Evolutionary conservation across 768 basidiomycete species (phyloP).

Genomic region (Pleurotus citrinopileatus): DNA sequence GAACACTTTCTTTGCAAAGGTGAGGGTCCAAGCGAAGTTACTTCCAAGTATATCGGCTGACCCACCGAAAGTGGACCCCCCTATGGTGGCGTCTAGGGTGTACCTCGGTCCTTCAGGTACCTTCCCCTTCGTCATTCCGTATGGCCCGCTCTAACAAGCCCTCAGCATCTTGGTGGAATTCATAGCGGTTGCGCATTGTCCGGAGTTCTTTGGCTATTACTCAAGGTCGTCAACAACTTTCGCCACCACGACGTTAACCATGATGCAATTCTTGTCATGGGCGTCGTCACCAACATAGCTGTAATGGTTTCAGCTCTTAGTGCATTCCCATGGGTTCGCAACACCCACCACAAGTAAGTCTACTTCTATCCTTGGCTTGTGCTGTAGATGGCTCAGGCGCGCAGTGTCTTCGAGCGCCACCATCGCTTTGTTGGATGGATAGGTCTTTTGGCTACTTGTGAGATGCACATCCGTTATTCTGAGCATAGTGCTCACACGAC

Average conservation of each 20-base stretch:
- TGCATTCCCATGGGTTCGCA: conserved; percentile 78
- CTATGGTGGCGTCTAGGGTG: conserved; percentile 62
- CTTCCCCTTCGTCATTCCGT: neutral
- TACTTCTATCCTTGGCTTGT: neutral
- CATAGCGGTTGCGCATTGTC: conserved; percentile 75
- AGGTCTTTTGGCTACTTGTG: conserved; percentile 49
- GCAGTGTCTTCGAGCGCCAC: conserved; percentile 76
- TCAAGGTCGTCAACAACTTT: conserved; percentile 59
- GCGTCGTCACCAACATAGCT: conserved; percentile 54
- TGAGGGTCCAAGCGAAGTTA: conserved; percentile 19
- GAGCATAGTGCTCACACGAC: conserved; percentile 12
- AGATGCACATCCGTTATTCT: conserved; percentile 11
- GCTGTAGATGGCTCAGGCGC: conserved; percentile 5
- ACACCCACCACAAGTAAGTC: conserved; percentile 75
- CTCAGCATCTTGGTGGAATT: conserved; percentile 73
- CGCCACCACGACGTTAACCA: conserved; percentile 44
- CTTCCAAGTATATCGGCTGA: conserved; percentile 10
- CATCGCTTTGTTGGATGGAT: conserved; percentile 81
- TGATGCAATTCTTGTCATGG: conserved; percentile 57
- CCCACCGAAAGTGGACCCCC: conserved; percentile 37
- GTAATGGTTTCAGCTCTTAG: conserved; percentile 59
- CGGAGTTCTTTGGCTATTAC: conserved; percentile 67
- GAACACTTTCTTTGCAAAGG: conserved; percentile 72
- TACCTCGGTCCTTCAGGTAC: conserved; percentile 68
- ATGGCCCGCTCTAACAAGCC: conserved; percentile 11